Evolutionary conservation across 345 rosid species (phyloP).

Genomic region (Cardamine resedifolia): DNA sequence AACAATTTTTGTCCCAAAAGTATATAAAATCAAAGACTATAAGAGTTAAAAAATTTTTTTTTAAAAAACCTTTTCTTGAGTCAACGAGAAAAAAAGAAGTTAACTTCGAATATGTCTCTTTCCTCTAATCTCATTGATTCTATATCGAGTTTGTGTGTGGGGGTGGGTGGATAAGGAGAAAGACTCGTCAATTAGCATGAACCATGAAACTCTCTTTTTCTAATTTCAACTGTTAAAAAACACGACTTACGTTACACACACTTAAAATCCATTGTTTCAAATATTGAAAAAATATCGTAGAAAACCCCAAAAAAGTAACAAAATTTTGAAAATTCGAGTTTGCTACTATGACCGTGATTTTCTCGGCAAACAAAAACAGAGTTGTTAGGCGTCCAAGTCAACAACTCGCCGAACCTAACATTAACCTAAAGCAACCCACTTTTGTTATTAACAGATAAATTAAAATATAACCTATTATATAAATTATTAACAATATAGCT

Average conservation of each 20-base stretch:
- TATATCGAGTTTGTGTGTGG: constrained; percentile 3
- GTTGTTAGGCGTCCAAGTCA: constrained; percentile 43
- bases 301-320: constrained; percentile 14
- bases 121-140: constrained; percentile 9
- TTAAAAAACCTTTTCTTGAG: neutral
- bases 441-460: neutral
- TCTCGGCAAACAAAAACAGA: constrained; percentile 31
- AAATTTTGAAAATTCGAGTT: neutral
- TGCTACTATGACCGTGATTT: constrained; percentile 31
- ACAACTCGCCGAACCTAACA: constrained; percentile 45
- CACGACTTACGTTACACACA: constrained; percentile 26
- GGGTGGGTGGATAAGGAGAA: constrained; percentile 19
- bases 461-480: neutral
- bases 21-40: neutral
- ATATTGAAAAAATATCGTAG: neutral
- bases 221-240: constrained; percentile 23
- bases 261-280: constrained; percentile 5
- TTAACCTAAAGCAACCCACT: constrained; percentile 41
- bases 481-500: neutral
- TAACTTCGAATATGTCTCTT: neutral
- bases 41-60: neutral
- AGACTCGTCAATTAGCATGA: constrained; percentile 21
- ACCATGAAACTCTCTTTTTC: constrained; percentile 10
- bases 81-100: neutral
- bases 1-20: neutral